Conservation (phyloP, 192 early-diverging fungal species). For the Geosiphon pyriformis region DNA sequence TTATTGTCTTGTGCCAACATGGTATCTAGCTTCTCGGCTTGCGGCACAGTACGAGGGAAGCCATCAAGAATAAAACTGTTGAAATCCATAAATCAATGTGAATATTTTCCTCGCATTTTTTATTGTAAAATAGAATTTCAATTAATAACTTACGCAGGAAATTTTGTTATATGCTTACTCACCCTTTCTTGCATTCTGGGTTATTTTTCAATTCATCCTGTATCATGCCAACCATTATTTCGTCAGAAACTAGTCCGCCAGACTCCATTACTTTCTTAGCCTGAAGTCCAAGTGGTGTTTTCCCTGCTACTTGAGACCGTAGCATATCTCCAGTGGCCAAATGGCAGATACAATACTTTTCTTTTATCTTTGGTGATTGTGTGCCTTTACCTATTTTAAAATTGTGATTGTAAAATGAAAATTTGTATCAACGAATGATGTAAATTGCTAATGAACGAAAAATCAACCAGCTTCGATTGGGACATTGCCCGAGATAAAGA, state of each 20-base stretch:
- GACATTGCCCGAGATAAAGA: constrained; percentile 19
- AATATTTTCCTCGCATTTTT: too few relatives aligned
- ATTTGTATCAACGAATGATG: constrained; percentile 2
- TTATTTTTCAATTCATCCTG: constrained; percentile 93
- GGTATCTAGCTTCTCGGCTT: constrained; percentile 96
- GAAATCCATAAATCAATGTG: constrained; percentile 2
- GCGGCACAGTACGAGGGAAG: constrained; percentile 96
- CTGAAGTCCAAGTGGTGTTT: constrained; percentile 86
- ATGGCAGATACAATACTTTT: constrained; percentile 94
- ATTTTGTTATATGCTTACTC: constrained; percentile 26
- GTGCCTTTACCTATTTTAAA: constrained; percentile 72
- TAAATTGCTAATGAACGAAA: background rate
- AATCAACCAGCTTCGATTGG: background rate
- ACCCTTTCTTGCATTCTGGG: constrained; percentile 92
- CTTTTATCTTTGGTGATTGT: constrained; percentile 94
- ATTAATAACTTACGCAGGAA: background rate
- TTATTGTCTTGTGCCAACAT: constrained; percentile 83
- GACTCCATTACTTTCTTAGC: constrained; percentile 99
- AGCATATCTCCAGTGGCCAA: constrained; percentile 99
- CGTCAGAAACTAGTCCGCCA: constrained; percentile 94
- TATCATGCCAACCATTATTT: constrained; percentile 97
- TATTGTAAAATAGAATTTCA: too few relatives aligned
- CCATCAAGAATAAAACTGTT: constrained; percentile 93
- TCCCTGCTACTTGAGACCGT: constrained; percentile 87
- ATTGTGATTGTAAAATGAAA: background rate